Conservation (phyloP, 2,329 filamentous ascomycete genomes). For the Escovopsis sp. region DNA sequence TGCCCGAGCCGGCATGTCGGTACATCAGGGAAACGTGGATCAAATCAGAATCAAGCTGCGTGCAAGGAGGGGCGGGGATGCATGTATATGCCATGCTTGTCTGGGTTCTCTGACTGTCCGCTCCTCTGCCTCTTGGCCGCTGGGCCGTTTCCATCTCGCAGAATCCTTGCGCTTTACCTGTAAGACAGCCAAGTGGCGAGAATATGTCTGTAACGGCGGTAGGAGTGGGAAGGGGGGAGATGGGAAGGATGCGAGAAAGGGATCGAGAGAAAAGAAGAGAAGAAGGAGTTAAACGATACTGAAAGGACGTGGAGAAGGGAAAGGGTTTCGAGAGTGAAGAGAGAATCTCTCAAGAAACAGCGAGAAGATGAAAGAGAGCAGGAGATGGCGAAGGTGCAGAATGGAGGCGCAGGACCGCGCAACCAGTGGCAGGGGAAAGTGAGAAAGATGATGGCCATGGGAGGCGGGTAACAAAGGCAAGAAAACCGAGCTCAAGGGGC, state of each 20-base stretch:
- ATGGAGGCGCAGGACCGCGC: slow-evolving; percentile 1
- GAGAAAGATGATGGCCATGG: slow-evolving; percentile 2
- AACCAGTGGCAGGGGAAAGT: slow-evolving; percentile 4
- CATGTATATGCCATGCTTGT: neutral
- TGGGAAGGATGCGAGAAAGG: neutral
- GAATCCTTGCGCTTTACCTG: neutral
- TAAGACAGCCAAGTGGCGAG: neutral
- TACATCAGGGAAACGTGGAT: neutral
- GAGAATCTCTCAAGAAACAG: too few species aligned
- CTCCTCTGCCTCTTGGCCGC: neutral
- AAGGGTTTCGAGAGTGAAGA: slow-evolving; percentile 1
- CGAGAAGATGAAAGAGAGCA: neutral
- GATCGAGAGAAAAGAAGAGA: neutral
- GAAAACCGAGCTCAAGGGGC: neutral
- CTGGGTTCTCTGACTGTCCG: neutral
- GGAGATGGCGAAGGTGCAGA: neutral
- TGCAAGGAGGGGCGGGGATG: neutral
- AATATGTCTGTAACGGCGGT: neutral
- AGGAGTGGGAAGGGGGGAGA: neutral
- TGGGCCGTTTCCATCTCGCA: too few species aligned
- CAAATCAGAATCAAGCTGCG: neutral
- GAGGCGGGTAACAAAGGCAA: slow-evolving; percentile 3
- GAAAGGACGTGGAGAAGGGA: neutral
- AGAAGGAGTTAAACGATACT: neutral
- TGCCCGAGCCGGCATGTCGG: neutral